Evolutionary conservation across 2,329 filamentous ascomycete genomes (phyloP).

Genomic region (Neodidymelliopsis sp.): DNA sequence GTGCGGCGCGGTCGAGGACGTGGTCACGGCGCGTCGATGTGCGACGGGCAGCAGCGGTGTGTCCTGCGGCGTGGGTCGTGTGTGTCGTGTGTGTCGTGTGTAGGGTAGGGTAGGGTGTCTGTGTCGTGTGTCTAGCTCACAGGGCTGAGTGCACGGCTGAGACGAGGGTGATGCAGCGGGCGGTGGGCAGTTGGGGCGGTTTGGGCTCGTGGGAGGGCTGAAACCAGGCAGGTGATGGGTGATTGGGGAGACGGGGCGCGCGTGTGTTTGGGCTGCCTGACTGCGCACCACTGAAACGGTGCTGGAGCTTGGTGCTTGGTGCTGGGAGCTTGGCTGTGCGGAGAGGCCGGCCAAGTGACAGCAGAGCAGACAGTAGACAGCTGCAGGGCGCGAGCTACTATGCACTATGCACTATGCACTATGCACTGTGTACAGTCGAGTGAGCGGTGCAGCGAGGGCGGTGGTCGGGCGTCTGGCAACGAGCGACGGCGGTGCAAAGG

Average conservation of each 20-base stretch:
- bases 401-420: too few relatives aligned
- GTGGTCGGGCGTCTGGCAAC: not conserved
- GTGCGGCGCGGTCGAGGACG: slow-evolving; percentile 19
- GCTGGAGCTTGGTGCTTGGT: not conserved
- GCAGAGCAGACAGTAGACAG: too few relatives aligned
- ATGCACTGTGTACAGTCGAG: slow-evolving; percentile 1
- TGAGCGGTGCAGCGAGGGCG: not conserved
- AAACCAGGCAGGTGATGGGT: slow-evolving; percentile 22
- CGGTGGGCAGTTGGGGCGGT: slow-evolving; percentile 10
- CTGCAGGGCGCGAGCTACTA: too few relatives aligned
- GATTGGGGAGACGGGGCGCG: slow-evolving; percentile 5
- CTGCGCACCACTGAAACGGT: slow-evolving; percentile 13
- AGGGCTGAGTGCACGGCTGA: slow-evolving; percentile 39
- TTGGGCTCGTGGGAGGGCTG: slow-evolving; percentile 26
- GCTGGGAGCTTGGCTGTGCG: slow-evolving; percentile 31
- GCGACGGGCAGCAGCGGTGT: slow-evolving; percentile 22
- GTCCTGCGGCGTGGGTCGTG: too few relatives aligned
- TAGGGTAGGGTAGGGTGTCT: too few relatives aligned
- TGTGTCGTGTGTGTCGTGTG: too few relatives aligned
- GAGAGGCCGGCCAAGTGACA: slow-evolving; percentile 26
- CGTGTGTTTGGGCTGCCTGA: slow-evolving; percentile 1
- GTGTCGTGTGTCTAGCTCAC: slow-evolving; percentile 24
- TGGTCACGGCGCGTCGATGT: slow-evolving; percentile 7
- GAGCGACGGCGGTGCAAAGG: not conserved
- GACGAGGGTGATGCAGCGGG: slow-evolving; percentile 38